Conservation (phyloP, 495 filamentous ascomycete species). For the Aspergillus sclerotioniger region DNA sequence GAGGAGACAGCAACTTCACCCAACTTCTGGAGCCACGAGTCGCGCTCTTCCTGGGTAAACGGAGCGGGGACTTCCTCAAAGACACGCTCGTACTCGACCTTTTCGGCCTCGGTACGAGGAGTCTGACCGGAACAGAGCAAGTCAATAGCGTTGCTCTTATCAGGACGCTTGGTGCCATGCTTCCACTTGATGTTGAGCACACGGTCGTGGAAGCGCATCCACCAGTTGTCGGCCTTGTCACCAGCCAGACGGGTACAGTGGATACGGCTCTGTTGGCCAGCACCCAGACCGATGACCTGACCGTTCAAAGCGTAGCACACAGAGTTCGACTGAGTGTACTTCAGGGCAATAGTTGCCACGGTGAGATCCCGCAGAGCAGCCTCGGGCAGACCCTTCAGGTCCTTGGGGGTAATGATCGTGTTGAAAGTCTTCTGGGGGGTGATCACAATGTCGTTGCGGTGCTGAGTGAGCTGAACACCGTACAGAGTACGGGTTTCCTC, state of each 20-base stretch:
- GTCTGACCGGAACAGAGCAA: constrained; percentile 85
- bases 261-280: constrained; percentile 95
- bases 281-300: constrained; percentile 90
- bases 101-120: constrained; percentile 74
- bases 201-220: constrained; percentile 93
- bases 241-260: constrained; percentile 98
- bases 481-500: constrained; percentile 84
- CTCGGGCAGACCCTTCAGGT: constrained; percentile 67
- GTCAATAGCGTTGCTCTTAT: constrained; percentile 98
- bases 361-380: constrained; percentile 85
- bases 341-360: constrained; percentile 92
- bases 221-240: constrained; percentile 99
- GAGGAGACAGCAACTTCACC: constrained; percentile 81
- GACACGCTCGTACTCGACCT: constrained; percentile 77
- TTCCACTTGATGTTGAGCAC: constrained; percentile 90
- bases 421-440: constrained; percentile 78
- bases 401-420: constrained; percentile 80
- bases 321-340: constrained; percentile 98
- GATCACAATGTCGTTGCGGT: constrained; percentile 88
- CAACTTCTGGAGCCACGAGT: constrained; percentile 77
- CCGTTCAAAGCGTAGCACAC: constrained; percentile 97
- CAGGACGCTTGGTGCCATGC: constrained; percentile 90
- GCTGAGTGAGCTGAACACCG: constrained; percentile 80
- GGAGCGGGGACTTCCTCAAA: constrained; percentile 87
- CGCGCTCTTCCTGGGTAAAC: constrained; percentile 81